These are phyloP conservation scores for Penicillium atrosanguineum DNA, from an alignment of 495 filamentous ascomycete genomes.

Conservation along the genomic window DNA sequence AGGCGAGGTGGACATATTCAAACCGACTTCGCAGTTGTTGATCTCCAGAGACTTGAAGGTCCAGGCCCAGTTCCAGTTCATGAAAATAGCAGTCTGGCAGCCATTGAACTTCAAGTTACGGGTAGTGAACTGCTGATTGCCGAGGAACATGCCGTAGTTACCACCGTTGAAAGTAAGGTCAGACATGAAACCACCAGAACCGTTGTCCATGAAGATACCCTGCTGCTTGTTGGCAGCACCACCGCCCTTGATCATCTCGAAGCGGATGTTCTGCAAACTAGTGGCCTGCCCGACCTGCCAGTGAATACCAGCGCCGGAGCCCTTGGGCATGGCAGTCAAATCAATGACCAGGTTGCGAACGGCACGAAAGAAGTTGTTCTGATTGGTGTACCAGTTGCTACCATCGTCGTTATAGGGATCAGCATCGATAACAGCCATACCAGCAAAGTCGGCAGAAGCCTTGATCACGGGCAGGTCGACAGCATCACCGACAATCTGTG, in stretches of 20 bases:
- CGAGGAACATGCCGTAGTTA: slow-evolving; percentile 77
- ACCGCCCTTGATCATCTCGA: slow-evolving; percentile 79
- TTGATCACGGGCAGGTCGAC: slow-evolving; percentile 70
- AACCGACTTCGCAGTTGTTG: slow-evolving; percentile 74
- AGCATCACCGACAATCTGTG: slow-evolving; percentile 77
- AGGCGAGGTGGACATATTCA: slow-evolving; percentile 74
- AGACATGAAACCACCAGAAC: slow-evolving; percentile 81
- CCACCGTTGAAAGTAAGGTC: slow-evolving; percentile 89
- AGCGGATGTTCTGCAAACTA: slow-evolving; percentile 83
- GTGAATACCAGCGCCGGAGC: slow-evolving; percentile 76
- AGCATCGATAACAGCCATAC: slow-evolving; percentile 87
- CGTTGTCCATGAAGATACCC: slow-evolving; percentile 98
- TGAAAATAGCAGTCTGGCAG: slow-evolving; percentile 82
- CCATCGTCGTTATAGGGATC: slow-evolving; percentile 72
- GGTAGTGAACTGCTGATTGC: slow-evolving; percentile 93
- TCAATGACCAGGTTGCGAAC: slow-evolving; percentile 95
- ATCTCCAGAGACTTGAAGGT: slow-evolving; percentile 77
- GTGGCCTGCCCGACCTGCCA: slow-evolving; percentile 98
- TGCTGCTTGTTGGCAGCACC: slow-evolving; percentile 70
- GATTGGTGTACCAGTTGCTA: slow-evolving; percentile 79
- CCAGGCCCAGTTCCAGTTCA: slow-evolving; percentile 97
- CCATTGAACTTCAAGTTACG: slow-evolving; percentile 88
- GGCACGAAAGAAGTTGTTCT: slow-evolving; percentile 99
- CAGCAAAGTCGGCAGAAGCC: slow-evolving; percentile 66
- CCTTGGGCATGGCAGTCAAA: slow-evolving; percentile 64